phyloP scores from a whole-genome alignment of 2,329 filamentous ascomycete genomes.

The Exophiala calicioides region DNA sequence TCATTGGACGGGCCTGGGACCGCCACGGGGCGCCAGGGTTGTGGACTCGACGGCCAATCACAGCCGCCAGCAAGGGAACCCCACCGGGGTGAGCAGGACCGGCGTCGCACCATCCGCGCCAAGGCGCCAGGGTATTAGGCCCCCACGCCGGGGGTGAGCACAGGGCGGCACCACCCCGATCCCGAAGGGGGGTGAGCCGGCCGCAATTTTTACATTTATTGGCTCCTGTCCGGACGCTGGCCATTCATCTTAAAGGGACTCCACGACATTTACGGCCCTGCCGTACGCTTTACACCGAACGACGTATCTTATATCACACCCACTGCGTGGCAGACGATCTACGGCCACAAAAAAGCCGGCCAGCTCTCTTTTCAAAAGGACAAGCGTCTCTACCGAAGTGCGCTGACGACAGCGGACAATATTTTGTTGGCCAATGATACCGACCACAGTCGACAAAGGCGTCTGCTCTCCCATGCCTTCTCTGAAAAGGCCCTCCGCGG shows the following conservation, averaged over 20 bases:
- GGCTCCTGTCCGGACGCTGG: too few species aligned
- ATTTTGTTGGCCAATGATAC: constrained; percentile 12
- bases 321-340: constrained; percentile 35
- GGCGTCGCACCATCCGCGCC: too few species aligned
- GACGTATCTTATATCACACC: constrained; percentile 33
- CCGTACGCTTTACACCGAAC: constrained; percentile 36
- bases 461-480: constrained; percentile 43
- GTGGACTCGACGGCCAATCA: too few species aligned
- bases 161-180: too few species aligned
- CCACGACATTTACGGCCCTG: constrained; percentile 35
- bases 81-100: too few species aligned
- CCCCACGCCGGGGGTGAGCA: too few species aligned
- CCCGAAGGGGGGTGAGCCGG: too few species aligned
- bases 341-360: constrained; percentile 22
- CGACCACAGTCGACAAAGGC: constrained; percentile 35
- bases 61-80: too few species aligned
- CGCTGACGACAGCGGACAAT: not conserved
- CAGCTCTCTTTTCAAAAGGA: constrained; percentile 8
- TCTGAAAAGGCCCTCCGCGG: constrained; percentile 44
- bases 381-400: not conserved
- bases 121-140: too few species aligned
- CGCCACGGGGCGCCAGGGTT: too few species aligned
- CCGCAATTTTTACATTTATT: too few species aligned
- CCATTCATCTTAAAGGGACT: constrained; percentile 19
- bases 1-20: too few species aligned